Percentiles rank a stretch among this genome's conserved stretches.
These are phyloP conservation scores for Coccomyxa sp. DNA, from an alignment of 139 green algal genomes.

Conservation along the genomic window DNA sequence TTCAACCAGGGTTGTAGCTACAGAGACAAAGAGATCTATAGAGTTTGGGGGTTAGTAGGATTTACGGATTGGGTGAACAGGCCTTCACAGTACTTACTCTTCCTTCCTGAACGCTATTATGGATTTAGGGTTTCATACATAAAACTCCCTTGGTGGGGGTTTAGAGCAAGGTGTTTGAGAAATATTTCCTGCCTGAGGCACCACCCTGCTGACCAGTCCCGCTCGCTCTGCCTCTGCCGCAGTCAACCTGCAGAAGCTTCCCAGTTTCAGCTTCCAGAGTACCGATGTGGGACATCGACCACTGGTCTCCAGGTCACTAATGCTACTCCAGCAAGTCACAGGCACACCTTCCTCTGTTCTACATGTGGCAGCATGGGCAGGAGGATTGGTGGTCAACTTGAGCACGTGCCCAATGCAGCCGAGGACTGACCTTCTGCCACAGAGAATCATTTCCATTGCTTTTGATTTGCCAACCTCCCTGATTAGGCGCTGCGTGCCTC, in stretches of 20 bases:
- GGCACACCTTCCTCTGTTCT: neutral
- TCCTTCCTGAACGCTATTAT: no score
- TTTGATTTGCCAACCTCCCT: constrained; percentile 52
- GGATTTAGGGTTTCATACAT: no score
- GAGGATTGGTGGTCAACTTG: neutral
- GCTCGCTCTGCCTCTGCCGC: constrained; percentile 35
- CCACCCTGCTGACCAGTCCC: constrained; percentile 49
- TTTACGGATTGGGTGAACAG: no score
- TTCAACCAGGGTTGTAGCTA: no score
- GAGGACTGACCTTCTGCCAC: constrained; percentile 17
- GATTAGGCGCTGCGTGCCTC: constrained; percentile 67
- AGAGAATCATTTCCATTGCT: constrained; percentile 76
- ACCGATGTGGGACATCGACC: neutral
- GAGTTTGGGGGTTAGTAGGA: no score
- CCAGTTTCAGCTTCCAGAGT: no score
- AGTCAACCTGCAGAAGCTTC: constrained; percentile 18
- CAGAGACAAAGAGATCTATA: no score
- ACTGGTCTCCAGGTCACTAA: neutral
- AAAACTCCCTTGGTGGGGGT: no score
- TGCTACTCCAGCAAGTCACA: neutral
- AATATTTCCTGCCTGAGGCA: no score
- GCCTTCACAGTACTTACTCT: no score
- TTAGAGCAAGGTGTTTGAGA: no score
- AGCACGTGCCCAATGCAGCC: neutral
- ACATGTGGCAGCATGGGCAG: neutral